These are phyloP conservation scores for Bryoglossum gracile DNA, from an alignment of 495 filamentous ascomycete genomes.

Conservation along the genomic window DNA sequence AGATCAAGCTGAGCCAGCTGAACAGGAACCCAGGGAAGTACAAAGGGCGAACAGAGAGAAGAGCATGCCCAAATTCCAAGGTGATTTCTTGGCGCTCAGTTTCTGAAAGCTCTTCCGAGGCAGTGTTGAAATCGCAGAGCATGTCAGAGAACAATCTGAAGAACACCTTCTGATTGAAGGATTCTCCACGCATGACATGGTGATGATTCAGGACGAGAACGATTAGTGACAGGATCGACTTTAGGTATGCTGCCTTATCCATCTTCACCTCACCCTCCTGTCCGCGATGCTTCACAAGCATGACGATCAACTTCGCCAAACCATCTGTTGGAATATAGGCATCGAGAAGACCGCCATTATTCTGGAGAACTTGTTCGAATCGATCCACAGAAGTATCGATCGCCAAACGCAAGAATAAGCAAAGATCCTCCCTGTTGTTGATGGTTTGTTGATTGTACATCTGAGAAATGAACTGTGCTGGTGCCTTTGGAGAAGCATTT, in stretches of 20 bases:
- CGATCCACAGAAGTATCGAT: constrained; percentile 71
- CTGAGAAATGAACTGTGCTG: constrained; percentile 75
- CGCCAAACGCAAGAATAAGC: constrained; percentile 70
- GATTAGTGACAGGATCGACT: constrained; percentile 65
- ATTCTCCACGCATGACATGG: constrained; percentile 70
- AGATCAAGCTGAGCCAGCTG: constrained; percentile 73
- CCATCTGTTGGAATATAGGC: constrained; percentile 73
- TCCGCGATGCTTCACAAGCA: constrained; percentile 61
- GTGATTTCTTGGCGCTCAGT: constrained; percentile 55
- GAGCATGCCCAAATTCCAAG: constrained; percentile 63
- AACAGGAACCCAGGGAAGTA: constrained; percentile 76
- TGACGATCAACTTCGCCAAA: constrained; percentile 74
- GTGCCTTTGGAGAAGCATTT: constrained; percentile 60
- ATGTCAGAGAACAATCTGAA: constrained; percentile 85
- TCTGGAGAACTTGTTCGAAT: constrained; percentile 61
- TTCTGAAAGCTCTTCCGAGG: constrained; percentile 32
- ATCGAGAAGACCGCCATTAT: constrained; percentile 55
- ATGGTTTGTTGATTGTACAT: constrained; percentile 66
- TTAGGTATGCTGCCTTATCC: constrained; percentile 59
- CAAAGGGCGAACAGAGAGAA: constrained; percentile 66
- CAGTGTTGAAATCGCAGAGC: constrained; percentile 50
- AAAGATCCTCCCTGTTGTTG: constrained; percentile 61
- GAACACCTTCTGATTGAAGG: constrained; percentile 83
- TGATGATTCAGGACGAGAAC: constrained; percentile 80
- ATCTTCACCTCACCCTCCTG: constrained; percentile 48